Percentiles rank a stretch among this genome's conserved stretches.
Evolutionary conservation across 148 eudicot species (phyloP).

Genomic region (Rhododendron griersonianum): DNA sequence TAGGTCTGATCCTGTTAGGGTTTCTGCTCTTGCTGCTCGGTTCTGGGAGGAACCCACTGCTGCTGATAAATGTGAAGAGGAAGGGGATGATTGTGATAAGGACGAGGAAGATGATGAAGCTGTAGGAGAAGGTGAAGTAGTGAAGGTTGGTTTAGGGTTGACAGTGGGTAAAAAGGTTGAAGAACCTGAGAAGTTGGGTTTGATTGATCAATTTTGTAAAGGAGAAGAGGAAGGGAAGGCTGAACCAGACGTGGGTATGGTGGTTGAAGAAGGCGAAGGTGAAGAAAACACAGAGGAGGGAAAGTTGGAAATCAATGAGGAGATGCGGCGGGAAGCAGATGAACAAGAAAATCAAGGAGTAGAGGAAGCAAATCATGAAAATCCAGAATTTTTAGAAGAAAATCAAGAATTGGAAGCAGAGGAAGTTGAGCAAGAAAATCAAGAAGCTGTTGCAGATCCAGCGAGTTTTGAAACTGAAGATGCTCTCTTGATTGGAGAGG

Average conservation of each 20-base stretch:
- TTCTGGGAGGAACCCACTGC: constrained; percentile 29
- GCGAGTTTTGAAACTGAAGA: constrained; percentile 7
- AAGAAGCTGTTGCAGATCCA: constrained; percentile 23
- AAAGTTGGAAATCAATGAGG: neutral
- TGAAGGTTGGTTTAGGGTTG: neutral
- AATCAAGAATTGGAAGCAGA: constrained; percentile 10
- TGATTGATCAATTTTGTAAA: neutral
- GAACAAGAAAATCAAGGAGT: constrained; percentile 20
- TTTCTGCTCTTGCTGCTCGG: constrained; percentile 66
- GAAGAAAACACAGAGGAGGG: constrained; percentile 12
- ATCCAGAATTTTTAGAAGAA: neutral
- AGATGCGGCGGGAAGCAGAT: constrained; percentile 12
- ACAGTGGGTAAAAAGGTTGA: constrained; percentile 19
- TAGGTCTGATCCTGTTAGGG: constrained; percentile 82
- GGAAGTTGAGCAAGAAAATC: constrained; percentile 9
- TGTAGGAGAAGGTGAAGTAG: neutral
- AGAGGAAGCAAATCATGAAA: constrained; percentile 21
- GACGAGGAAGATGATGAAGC: constrained; percentile 16
- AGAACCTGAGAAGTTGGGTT: constrained; percentile 9
- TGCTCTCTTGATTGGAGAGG: neutral
- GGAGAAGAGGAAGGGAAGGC: constrained; percentile 10
- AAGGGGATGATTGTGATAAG: constrained; percentile 10
- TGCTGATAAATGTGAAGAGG: constrained; percentile 9
- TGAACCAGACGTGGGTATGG: neutral
- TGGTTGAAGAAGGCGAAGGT: constrained; percentile 5